phyloP scores from a whole-genome alignment of 2,329 filamentous ascomycete species.

The Bertia moriformis region DNA sequence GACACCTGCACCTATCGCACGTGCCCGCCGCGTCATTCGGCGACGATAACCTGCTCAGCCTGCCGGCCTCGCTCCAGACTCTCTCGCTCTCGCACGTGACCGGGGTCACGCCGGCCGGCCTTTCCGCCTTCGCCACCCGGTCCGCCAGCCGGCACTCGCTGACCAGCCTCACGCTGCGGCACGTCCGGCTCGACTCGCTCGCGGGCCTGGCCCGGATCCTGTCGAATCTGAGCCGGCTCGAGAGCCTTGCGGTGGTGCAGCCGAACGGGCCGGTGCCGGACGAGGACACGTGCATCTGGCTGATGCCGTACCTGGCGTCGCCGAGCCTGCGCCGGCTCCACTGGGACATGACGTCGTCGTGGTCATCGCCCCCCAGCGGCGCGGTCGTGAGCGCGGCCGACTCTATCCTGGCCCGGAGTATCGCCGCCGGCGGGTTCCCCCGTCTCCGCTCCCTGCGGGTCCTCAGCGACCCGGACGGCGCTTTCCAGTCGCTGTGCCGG shows the following conservation, averaged over 20 bases:
- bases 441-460: slow-evolving; percentile 41
- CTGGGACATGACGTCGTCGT: slow-evolving; percentile 46
- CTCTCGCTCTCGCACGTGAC: slow-evolving; percentile 38
- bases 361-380: slow-evolving; percentile 20
- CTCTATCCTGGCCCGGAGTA: slow-evolving; percentile 47
- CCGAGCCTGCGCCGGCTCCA: slow-evolving; percentile 36
- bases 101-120: slow-evolving; percentile 38
- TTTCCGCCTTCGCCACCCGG: slow-evolving; percentile 40
- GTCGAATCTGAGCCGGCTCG: slow-evolving; percentile 33
- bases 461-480: slow-evolving; percentile 55
- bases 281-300: slow-evolving; percentile 38
- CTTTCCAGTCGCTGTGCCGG: slow-evolving; percentile 55
- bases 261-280: slow-evolving; percentile 36
- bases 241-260: slow-evolving; percentile 38
- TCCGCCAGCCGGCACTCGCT: slow-evolving; percentile 25
- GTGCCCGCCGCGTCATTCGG: slow-evolving; percentile 40
- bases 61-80: slow-evolving; percentile 34
- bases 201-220: slow-evolving; percentile 43
- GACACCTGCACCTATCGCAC: slow-evolving; percentile 43
- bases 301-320: slow-evolving; percentile 50
- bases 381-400: slow-evolving; percentile 32
- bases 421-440: slow-evolving; percentile 48
- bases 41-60: slow-evolving; percentile 34
- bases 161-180: slow-evolving; percentile 34
- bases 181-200: slow-evolving; percentile 39